Base-by-base conservation (phyloP, 73 alveolate genomes). In the Diophrys sp. region DNA sequence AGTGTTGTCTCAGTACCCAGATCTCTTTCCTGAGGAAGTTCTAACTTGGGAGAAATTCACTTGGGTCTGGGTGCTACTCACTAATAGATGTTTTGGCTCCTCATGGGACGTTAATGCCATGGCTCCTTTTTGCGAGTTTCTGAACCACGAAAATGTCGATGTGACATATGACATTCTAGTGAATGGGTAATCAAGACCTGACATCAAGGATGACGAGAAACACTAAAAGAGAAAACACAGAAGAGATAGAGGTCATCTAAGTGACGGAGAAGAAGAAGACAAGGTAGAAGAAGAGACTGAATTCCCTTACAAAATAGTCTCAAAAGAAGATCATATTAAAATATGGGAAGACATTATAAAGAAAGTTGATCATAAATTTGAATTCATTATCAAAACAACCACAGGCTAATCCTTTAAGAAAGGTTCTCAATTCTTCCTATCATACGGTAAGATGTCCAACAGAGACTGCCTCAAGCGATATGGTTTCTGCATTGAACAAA, bases 371-470 rank as follows among this genome's bases (percentile, higher is more conserved):
- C 94, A 85, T 71, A 71, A 86, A 29, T 89, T 54, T 55, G 74
- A 74, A 26, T 72, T 89, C 27, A 62, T 67, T 29, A 75, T 81
- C 24, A 66, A 83, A 30, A 75, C 90, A 11, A 33, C 67, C 29
- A 71, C 80, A 25, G 93, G 85, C 55, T 23, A 25, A 55, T 26
- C 23, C 23, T 90, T 84, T 56, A 66, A 87, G 14, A 81, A 81
- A 30, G 88, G 85, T 14, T 31, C 89, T 5, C 72, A 87, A 31
- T 88, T 87, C 24, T 87, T 67, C 71, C 56, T 87, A 26, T 70
- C 85, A 76, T 87, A 87, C 77, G 94, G 94, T 1, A 66, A 90
- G 29, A 80, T 87, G 75, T 87, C 94, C 0, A 83, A 80, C 57
- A 67, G 94, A 25, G 87, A 87, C 30, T 0, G 30, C 56, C 71